These are phyloP conservation scores for Golubevia sp. DNA, from an alignment of 1,284 basidiomycete species.

Conservation along the genomic window DNA sequence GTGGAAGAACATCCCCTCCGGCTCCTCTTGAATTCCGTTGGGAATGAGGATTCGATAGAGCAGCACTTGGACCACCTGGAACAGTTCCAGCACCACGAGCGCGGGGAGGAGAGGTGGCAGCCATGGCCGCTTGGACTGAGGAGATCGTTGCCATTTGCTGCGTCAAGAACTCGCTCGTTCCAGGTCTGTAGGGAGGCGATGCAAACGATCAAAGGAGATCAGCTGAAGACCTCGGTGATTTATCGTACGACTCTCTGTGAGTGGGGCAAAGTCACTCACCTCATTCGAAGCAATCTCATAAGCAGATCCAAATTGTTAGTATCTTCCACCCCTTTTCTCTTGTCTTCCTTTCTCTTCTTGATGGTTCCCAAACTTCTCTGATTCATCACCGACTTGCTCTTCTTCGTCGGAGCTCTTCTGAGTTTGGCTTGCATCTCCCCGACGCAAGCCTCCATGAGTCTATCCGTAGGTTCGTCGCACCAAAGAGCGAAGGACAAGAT, in stretches of 20 bases:
- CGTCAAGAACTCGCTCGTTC: conserved; percentile 13
- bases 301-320: conserved; percentile 6
- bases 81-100: too few relatives aligned
- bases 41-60: too few relatives aligned
- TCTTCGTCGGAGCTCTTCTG: conserved; percentile 70
- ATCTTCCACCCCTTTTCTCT: conserved; percentile 67
- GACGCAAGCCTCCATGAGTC: conserved; percentile 74
- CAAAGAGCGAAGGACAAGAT: conserved; percentile 6
- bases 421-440: conserved; percentile 84
- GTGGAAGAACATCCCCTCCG: too few relatives aligned
- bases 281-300: conserved; percentile 1
- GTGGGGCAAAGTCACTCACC: background rate
- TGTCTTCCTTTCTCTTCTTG: conserved; percentile 89
- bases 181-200: conserved; percentile 6
- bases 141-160: conserved; percentile 17
- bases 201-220: background rate
- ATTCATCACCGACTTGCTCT: conserved; percentile 68
- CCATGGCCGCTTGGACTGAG: conserved; percentile 2
- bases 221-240: background rate
- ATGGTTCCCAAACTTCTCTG: conserved; percentile 91
- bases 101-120: too few relatives aligned
- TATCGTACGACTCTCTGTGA: background rate
- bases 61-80: too few relatives aligned
- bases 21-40: too few relatives aligned
- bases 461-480: conserved; percentile 66